phyloP scores from a whole-genome alignment of 352 stramenopile genomes.

The Blastocystis sp. region DNA sequence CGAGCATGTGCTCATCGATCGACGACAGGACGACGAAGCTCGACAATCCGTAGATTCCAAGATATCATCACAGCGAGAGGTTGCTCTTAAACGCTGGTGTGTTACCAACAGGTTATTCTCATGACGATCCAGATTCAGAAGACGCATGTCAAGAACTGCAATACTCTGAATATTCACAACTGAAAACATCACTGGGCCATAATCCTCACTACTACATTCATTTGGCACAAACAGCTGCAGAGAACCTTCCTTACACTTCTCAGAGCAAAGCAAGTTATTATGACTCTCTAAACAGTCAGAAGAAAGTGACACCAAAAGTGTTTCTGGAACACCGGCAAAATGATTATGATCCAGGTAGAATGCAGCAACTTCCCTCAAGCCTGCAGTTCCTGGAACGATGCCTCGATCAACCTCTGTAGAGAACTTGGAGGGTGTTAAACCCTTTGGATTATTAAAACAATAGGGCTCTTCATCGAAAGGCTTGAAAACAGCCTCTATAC shows the following conservation, averaged over 20 bases:
- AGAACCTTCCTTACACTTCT: constrained; percentile 76
- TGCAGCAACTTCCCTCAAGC: constrained; percentile 78
- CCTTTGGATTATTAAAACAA: constrained; percentile 76
- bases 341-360: constrained; percentile 78
- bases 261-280: too few species aligned
- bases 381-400: constrained; percentile 74
- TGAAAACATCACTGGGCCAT: constrained; percentile 75
- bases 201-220: constrained; percentile 77
- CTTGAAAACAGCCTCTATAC: constrained; percentile 70
- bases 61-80: neutral
- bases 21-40: constrained; percentile 6
- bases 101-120: constrained; percentile 77
- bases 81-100: neutral
- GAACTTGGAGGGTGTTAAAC: neutral
- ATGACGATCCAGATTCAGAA: constrained; percentile 84
- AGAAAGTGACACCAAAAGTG: constrained; percentile 72
- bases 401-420: neutral
- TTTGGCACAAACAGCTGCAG: constrained; percentile 80
- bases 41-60: neutral
- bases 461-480: constrained; percentile 52
- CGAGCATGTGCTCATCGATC: neutral
- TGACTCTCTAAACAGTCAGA: constrained; percentile 71
- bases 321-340: constrained; percentile 81
- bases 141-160: constrained; percentile 80
- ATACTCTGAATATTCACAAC: constrained; percentile 83